Conservation (phyloP, 768 basidiomycete genomes). For the Mycena sanguinolenta region DNA sequence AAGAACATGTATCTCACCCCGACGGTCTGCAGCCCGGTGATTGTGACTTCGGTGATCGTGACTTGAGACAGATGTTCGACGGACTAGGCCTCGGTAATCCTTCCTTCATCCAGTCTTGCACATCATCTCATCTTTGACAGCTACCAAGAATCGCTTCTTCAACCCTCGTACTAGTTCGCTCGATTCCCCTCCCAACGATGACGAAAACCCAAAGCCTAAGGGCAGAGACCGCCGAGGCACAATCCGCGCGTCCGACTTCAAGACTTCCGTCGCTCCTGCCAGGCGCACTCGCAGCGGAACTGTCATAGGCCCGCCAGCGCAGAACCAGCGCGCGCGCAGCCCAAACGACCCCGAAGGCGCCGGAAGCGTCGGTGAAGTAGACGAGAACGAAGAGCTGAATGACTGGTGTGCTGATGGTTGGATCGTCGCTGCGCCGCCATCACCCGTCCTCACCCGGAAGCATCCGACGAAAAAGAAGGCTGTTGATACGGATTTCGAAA, state of each 20-base stretch:
- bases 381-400: slow-evolving; percentile 32
- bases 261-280: slow-evolving; percentile 37
- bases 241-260: slow-evolving; percentile 64
- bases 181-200: slow-evolving; percentile 30
- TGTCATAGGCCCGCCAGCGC: slow-evolving; percentile 43
- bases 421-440: slow-evolving; percentile 55
- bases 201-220: slow-evolving; percentile 30
- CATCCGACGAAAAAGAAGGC: slow-evolving; percentile 28
- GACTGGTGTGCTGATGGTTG: slow-evolving; percentile 47
- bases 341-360: slow-evolving; percentile 16
- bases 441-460: slow-evolving; percentile 48
- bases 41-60: no score
- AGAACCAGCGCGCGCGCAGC: slow-evolving; percentile 9
- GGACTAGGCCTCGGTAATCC: slow-evolving; percentile 38
- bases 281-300: slow-evolving; percentile 54
- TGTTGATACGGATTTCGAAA: slow-evolving; percentile 21
- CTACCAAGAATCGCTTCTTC: slow-evolving; percentile 26
- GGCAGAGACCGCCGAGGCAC: slow-evolving; percentile 59
- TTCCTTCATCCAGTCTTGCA: neutral
- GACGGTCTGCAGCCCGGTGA: neutral
- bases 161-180: slow-evolving; percentile 41
- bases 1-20: neutral
- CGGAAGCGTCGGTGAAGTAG: slow-evolving; percentile 36
- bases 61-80: slow-evolving; percentile 37
- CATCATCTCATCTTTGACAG: slow-evolving; percentile 17